Evolutionary conservation across 2,329 filamentous ascomycete species (phyloP).

Genomic region (Microascus cirrosus): DNA sequence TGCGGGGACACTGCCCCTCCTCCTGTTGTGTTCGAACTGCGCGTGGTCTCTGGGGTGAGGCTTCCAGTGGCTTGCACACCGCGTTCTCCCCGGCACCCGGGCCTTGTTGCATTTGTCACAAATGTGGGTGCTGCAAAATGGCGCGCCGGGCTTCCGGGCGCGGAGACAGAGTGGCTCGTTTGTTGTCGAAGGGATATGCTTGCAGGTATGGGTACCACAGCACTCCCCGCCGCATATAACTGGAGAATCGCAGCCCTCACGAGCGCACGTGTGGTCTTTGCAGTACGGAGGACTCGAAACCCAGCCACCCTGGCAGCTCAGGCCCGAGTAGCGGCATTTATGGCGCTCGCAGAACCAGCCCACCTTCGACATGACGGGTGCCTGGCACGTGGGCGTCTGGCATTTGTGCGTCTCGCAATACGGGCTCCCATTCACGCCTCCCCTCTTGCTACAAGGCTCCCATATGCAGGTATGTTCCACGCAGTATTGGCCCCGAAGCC

Average conservation of each 20-base stretch:
- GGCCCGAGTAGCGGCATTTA: slow-evolving; percentile 2
- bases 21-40: not conserved
- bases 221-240: not conserved
- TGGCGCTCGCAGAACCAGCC: slow-evolving; percentile 4
- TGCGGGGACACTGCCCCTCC: not conserved
- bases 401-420: slow-evolving; percentile 4
- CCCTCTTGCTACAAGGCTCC: slow-evolving; percentile 3
- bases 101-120: not conserved
- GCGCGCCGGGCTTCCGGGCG: not conserved
- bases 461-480: slow-evolving; percentile 1
- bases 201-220: not conserved
- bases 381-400: not conserved
- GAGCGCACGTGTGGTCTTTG: not conserved
- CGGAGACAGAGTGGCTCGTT: not conserved
- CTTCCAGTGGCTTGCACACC: not conserved
- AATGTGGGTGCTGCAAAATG: not conserved
- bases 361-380: slow-evolving; percentile 2
- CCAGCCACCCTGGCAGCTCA: not conserved
- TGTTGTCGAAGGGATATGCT: not conserved
- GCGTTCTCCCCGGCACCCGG: not conserved
- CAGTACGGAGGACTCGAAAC: not conserved
- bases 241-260: not conserved
- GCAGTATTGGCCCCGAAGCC: slow-evolving; percentile 1
- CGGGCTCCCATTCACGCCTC: not conserved
- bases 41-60: not conserved